Base-by-base conservation (phyloP, 768 basidiomycete genomes). In the Punctularia strigosozonata region DNA sequence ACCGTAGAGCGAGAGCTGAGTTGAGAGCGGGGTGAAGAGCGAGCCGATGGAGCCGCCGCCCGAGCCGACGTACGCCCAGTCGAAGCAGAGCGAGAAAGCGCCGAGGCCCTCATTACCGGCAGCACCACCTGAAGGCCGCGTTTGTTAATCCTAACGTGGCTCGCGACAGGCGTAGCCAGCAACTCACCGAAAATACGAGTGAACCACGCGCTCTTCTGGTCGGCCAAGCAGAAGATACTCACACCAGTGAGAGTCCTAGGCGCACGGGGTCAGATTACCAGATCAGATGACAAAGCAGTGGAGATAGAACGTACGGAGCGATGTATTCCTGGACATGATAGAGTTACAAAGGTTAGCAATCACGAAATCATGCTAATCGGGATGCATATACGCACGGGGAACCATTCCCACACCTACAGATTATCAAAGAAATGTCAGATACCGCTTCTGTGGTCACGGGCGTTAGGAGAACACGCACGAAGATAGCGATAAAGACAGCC, bases 391-490 rank as follows among this genome's bases (percentile, higher is more conserved):
- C 19, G 13, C 3, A 31, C 14, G 20, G 8, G 28, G 5, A 18
- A 10, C 13, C 14, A 14, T 18, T 45, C 56, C 28, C 42, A 57
- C 66, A 42, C 58, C 36, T 48, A 42, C 34, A 61, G 61, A 20
- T 61, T 69, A 8, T 68, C 60, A 63, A 66, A 69, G 55, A 72
- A 72, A n/a, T 75, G 46, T 6, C 56, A 61, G 28, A 73, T 53
- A 49, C 59, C 70, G 50, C 62, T 66, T 23, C 53, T 57, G 15
- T 63, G 56, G 7, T 53, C 52, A 5, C 38, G 50, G 4, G 64
- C 58, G 31, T 69, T 66, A 15, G 53, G 60, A 50, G 63, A 75
- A 20, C 75, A 50, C 5, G 62, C 59, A n/a, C n/a, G n/a, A n/a
- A n/a, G n/a, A n/a, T n/a, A n/a, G n/a, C n/a, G n/a, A n/a, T n/a